phyloP scores from a whole-genome alignment of 1,284 basidiomycete genomes.

The Puccinia coronata region DNA sequence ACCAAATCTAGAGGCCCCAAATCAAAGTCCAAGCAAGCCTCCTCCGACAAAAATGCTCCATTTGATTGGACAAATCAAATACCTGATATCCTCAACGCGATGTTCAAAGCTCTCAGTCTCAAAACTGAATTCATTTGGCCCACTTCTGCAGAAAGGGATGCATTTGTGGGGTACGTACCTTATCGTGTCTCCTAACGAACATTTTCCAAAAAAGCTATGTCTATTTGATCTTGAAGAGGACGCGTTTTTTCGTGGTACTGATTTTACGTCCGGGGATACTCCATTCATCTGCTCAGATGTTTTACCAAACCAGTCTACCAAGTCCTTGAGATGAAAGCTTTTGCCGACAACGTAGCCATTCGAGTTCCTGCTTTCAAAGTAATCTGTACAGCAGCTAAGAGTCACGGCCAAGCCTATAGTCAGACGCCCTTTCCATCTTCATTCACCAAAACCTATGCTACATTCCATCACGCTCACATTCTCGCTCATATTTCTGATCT shows the following conservation, averaged over 20 bases:
- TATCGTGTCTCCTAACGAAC: not conserved
- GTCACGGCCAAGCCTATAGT: conserved; percentile 78
- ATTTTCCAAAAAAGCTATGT: not conserved
- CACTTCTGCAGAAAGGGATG: conserved; percentile 76
- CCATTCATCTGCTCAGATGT: conserved; percentile 60
- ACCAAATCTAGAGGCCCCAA: conserved; percentile 11
- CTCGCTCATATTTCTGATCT: not conserved
- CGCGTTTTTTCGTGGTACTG: not conserved
- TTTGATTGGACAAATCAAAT: conserved; percentile 72
- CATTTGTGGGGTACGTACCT: conserved; percentile 66
- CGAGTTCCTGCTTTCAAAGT: conserved; percentile 78
- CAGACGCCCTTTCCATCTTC: not conserved
- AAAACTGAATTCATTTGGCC: conserved; percentile 82
- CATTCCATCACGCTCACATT: not conserved
- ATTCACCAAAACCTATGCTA: not conserved
- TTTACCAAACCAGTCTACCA: conserved; percentile 82
- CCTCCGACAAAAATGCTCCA: conserved; percentile 17
- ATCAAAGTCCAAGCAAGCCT: conserved; percentile 6
- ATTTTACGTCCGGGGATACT: not conserved
- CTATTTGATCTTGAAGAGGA: too few relatives aligned
- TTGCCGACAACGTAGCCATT: conserved; percentile 78
- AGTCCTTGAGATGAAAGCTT: conserved; percentile 79
- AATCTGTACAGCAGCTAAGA: conserved; percentile 87
- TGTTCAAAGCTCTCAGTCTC: conserved; percentile 72
- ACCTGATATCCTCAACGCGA: conserved; percentile 68